Percentiles rank a stretch among this genome's conserved stretches.
Conservation (phyloP, 305 asterid species). For the Rubia balearica region DNA sequence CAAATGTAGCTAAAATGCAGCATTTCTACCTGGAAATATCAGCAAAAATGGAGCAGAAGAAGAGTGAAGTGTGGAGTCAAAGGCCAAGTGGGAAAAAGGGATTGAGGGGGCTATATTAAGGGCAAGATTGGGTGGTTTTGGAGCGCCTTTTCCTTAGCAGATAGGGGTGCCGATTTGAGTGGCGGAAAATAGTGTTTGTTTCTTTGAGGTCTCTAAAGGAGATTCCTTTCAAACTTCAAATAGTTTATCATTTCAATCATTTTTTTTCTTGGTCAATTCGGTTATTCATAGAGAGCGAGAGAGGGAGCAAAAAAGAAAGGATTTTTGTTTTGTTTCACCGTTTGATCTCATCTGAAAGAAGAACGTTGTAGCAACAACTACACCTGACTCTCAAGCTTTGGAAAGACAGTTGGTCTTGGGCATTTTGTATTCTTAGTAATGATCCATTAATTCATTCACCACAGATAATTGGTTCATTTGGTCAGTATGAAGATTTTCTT, state of each 20-base stretch:
- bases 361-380: background rate
- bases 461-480: background rate
- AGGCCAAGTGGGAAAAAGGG: constrained; percentile 18
- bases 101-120: constrained; percentile 18
- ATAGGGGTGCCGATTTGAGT: constrained; percentile 73
- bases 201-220: constrained; percentile 30
- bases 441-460: background rate
- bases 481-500: background rate
- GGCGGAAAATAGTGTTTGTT: constrained; percentile 59
- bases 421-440: background rate
- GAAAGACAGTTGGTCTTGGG: background rate
- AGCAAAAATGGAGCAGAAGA: constrained; percentile 4
- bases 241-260: background rate
- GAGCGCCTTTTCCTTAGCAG: constrained; percentile 59
- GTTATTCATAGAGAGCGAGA: too few relatives aligned
- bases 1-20: background rate
- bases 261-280: background rate
- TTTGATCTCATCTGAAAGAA: background rate
- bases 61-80: background rate
- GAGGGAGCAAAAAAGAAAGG: background rate
- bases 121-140: constrained; percentile 14
- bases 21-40: constrained; percentile 14
- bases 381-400: background rate
- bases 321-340: background rate
- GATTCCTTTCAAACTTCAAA: background rate